These are phyloP conservation scores for Scutellaria baicalensis DNA, from an alignment of 257 asterid species.

Conservation along the genomic window DNA sequence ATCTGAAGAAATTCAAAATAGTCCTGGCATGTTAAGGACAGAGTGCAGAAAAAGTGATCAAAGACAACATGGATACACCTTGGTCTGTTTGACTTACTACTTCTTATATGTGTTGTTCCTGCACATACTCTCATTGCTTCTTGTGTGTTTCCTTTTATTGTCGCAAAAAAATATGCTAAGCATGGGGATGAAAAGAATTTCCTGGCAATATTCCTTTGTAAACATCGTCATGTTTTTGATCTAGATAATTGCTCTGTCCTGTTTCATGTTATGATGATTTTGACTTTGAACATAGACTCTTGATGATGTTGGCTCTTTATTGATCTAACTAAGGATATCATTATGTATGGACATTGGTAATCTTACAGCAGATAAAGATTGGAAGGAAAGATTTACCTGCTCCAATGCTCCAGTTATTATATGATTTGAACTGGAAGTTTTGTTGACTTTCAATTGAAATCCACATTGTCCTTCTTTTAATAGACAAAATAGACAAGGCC, in stretches of 20 bases:
- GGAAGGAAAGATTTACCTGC: neutral
- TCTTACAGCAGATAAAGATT: neutral
- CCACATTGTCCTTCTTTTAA: neutral
- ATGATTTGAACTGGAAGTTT: neutral
- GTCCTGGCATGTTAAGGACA: neutral
- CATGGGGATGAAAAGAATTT: neutral
- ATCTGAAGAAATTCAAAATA: neutral
- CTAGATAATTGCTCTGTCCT: neutral
- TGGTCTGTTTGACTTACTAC: neutral
- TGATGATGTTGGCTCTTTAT: neutral
- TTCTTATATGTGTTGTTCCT: neutral
- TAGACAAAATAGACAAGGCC: neutral
- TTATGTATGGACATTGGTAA: neutral
- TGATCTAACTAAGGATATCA: neutral
- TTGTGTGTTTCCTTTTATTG: neutral
- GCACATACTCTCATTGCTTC: neutral
- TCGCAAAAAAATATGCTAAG: neutral
- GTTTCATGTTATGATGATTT: neutral
- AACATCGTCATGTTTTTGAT: neutral
- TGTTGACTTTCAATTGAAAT: neutral
- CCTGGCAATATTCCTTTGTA: neutral
- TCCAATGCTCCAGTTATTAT: neutral
- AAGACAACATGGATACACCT: neutral
- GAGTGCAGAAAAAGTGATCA: neutral
- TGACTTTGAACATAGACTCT: neutral